Conservation (phyloP, 1,284 basidiomycete species). For the Sporisorium reilianum region DNA sequence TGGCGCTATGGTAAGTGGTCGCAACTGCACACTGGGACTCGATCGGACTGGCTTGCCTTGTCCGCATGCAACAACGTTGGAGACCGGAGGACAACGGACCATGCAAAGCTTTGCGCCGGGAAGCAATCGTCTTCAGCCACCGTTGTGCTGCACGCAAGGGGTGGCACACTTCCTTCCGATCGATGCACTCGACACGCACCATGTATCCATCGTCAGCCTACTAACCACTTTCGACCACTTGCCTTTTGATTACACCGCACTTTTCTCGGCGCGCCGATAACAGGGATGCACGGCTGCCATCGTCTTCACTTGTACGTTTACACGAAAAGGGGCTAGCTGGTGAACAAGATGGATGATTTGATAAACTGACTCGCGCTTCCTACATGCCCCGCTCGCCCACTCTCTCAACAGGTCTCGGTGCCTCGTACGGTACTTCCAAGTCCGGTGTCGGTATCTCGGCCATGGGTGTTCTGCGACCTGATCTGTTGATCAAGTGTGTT, state of each 20-base stretch:
- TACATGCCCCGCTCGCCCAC: too few species aligned
- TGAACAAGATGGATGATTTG: neutral
- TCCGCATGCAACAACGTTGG: too few species aligned
- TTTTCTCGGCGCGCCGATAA: neutral
- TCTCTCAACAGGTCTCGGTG: conserved; percentile 77
- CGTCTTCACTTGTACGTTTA: conserved; percentile 90
- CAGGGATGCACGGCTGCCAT: conserved; percentile 96
- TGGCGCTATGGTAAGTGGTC: conserved; percentile 83
- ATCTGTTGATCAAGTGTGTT: conserved; percentile 97
- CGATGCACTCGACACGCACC: conserved; percentile 1
- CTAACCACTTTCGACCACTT: neutral
- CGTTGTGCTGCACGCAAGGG: neutral
- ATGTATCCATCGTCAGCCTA: neutral
- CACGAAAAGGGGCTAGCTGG: neutral
- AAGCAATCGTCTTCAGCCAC: neutral
- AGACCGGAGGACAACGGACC: too few species aligned
- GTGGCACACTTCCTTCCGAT: neutral
- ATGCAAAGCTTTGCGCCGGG: too few species aligned
- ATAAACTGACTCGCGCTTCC: conserved; percentile 18
- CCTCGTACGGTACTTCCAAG: conserved; percentile 96
- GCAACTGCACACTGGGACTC: neutral
- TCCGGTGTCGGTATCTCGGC: conserved; percentile 98
- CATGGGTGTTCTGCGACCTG: conserved; percentile 92
- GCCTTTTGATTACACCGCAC: neutral
- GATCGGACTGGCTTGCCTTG: neutral